A percentile compares a stretch with the other conserved stretches of the same genome.
Conservation (phyloP, 306 rosid species). For the Prunus padus region DNA sequence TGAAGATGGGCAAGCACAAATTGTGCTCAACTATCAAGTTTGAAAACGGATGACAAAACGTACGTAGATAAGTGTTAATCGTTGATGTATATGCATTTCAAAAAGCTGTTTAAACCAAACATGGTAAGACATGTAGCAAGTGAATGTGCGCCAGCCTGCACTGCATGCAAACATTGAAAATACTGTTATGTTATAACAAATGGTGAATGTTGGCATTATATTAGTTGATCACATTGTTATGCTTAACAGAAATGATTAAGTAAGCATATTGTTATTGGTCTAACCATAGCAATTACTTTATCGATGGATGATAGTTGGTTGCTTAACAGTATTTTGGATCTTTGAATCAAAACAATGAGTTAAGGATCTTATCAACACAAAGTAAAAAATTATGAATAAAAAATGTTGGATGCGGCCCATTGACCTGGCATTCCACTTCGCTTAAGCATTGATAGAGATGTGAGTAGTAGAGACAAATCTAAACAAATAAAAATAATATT, state of each 20-base stretch:
- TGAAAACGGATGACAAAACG: not conserved
- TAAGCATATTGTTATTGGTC: not conserved
- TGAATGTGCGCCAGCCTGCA: not conserved
- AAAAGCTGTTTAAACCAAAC: not conserved
- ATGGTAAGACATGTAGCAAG: not conserved
- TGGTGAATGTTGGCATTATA: not conserved
- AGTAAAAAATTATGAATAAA: not conserved
- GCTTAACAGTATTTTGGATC: not conserved
- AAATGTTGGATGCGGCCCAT: constrained; percentile 36
- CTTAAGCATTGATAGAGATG: constrained; percentile 53
- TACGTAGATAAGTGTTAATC: not conserved
- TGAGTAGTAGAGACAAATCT: constrained; percentile 70
- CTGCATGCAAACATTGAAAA: not conserved
- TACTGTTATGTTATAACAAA: not conserved
- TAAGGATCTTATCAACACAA: not conserved
- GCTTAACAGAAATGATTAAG: not conserved
- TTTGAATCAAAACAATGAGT: not conserved
- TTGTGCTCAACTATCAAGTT: not conserved
- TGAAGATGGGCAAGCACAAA: not conserved
- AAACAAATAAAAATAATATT: constrained; percentile 26
- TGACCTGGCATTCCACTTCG: constrained; percentile 80
- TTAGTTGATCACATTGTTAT: not conserved
- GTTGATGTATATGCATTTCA: not conserved
- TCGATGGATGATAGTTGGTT: not conserved
- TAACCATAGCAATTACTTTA: not conserved